Evolutionary conservation across 1,284 basidiomycete species (phyloP).

Genomic region (Malassezia yamatoensis): DNA sequence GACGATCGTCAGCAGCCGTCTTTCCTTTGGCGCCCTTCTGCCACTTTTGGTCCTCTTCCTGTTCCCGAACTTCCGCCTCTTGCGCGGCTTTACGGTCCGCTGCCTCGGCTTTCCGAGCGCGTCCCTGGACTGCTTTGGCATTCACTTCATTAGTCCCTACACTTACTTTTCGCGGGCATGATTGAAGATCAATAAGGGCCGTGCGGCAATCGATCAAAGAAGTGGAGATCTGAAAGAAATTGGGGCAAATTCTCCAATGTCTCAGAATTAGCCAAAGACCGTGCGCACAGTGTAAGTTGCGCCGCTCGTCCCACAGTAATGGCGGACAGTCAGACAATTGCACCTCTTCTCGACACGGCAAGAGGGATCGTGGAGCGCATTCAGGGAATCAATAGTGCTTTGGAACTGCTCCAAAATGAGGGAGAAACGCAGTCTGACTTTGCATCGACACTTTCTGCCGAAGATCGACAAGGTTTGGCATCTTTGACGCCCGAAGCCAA

Average conservation of each 20-base stretch:
- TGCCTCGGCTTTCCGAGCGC: conserved; percentile 83
- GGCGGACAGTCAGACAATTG: background rate
- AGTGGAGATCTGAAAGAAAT: background rate
- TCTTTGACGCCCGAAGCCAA: background rate
- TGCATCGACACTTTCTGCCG: background rate
- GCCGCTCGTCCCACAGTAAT: background rate
- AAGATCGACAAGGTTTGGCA: background rate
- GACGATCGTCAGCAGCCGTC: conserved; percentile 64
- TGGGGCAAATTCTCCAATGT: conserved; percentile 1
- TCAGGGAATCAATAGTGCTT: background rate
- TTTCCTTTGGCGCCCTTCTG: conserved; percentile 58
- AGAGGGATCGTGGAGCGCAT: background rate
- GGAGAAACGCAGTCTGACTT: background rate
- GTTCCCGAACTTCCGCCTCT: conserved; percentile 57
- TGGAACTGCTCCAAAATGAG: background rate
- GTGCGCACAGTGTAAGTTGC: background rate
- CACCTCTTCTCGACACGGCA: background rate
- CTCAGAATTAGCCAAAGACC: background rate
- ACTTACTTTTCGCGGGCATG: conserved; percentile 18
- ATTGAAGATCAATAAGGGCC: background rate
- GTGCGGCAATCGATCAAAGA: background rate
- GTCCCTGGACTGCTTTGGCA: conserved; percentile 28
- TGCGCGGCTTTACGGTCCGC: conserved; percentile 63
- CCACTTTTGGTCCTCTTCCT: conserved; percentile 69
- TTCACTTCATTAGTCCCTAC: conserved; percentile 11